phyloP scores from a whole-genome alignment of 1,284 basidiomycete genomes.

The Earliella scabrosa region DNA sequence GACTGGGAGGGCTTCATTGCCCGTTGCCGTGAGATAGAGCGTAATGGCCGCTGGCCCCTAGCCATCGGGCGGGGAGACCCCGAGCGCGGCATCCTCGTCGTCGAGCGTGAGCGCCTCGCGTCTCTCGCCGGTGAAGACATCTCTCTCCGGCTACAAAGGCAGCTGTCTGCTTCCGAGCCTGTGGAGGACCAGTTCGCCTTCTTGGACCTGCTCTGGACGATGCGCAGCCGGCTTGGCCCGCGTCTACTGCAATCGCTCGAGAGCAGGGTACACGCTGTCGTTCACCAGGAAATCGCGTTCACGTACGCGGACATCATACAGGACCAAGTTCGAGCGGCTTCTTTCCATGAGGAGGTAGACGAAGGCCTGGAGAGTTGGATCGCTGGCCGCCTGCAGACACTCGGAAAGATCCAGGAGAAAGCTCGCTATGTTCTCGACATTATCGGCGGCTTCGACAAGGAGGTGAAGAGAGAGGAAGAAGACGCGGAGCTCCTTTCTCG shows the following conservation, averaged over 20 bases:
- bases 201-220: conserved; percentile 61
- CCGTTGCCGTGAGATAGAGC: conserved; percentile 85
- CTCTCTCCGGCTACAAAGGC: conserved; percentile 60
- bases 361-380: conserved; percentile 65
- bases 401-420: conserved; percentile 60
- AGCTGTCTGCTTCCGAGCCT: conserved; percentile 39
- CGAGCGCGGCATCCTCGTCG: conserved; percentile 58
- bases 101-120: conserved; percentile 81
- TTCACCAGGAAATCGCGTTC: conserved; percentile 77
- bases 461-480: conserved; percentile 75
- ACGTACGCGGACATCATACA: conserved; percentile 74
- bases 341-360: conserved; percentile 59
- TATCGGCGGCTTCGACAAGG: conserved; percentile 69
- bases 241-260: conserved; percentile 61
- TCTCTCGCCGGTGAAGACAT: conserved; percentile 68
- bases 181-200: conserved; percentile 56
- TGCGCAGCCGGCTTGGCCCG: conserved; percentile 60
- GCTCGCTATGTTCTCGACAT: conserved; percentile 62
- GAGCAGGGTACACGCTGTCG: conserved; percentile 58
- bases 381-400: conserved; percentile 54
- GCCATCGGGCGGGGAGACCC: conserved; percentile 59
- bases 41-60: conserved; percentile 84
- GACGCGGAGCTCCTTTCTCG: conserved; percentile 61
- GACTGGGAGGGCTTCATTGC: conserved; percentile 96
- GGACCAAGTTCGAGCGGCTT: conserved; percentile 58